Evolutionary conservation across 352 stramenopile genomes (phyloP).

Genomic region (Pythium rishiriense): DNA sequence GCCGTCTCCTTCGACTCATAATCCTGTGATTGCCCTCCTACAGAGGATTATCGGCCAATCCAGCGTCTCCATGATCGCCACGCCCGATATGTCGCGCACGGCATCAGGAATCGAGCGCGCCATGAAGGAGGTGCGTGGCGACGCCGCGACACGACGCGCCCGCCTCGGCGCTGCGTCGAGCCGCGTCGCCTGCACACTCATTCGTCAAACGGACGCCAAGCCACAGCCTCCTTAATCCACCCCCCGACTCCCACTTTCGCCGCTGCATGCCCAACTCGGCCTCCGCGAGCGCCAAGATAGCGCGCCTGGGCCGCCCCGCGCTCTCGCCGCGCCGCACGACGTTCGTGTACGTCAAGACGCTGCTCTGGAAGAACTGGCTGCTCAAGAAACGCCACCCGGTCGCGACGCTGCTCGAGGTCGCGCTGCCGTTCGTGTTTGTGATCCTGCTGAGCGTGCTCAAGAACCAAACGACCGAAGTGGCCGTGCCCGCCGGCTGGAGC

Average conservation of each 20-base stretch:
- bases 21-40: neutral
- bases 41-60: neutral
- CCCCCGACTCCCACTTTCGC: neutral
- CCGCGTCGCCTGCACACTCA: neutral
- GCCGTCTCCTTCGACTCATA: neutral
- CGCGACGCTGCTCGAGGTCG: constrained; percentile 52
- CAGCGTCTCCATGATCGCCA: neutral
- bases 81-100: neutral
- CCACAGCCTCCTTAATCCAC: neutral
- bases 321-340: constrained; percentile 28
- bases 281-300: neutral
- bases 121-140: neutral
- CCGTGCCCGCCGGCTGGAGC: constrained; percentile 54
- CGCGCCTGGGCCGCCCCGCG: neutral
- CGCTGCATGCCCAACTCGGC: neutral
- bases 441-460: constrained; percentile 62
- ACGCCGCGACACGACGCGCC: too few species aligned
- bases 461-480: constrained; percentile 40
- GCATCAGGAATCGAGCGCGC: neutral
- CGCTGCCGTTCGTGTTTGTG: constrained; percentile 60
- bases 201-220: neutral
- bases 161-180: neutral
- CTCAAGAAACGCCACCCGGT: constrained; percentile 61
- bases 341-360: constrained; percentile 28
- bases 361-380: constrained; percentile 72